Evolutionary conservation across 202 grass and related monocot genomes (phyloP).

Genomic region (Digitaria exilis): DNA sequence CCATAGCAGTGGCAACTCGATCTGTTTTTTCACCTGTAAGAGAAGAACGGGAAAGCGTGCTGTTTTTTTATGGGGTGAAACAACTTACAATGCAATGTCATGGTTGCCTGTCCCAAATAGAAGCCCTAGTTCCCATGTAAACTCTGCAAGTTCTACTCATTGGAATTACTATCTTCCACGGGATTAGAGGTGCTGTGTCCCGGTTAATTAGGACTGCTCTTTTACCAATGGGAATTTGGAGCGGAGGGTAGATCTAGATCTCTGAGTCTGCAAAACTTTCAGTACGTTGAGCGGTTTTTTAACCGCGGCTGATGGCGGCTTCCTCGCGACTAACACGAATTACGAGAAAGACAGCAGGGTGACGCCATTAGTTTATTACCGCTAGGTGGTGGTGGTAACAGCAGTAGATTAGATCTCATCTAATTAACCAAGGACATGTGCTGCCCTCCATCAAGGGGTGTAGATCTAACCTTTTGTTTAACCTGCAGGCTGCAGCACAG

Average conservation of each 20-base stretch:
- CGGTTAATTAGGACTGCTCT: conserved; percentile 62
- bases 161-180: conserved; percentile 58
- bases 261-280: conserved; percentile 50
- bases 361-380: conserved; percentile 37
- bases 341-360: conserved; percentile 49
- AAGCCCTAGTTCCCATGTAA: conserved; percentile 68
- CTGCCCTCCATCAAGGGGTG: conserved; percentile 40
- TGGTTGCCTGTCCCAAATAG: conserved; percentile 47
- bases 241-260: conserved; percentile 78
- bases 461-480: conserved; percentile 59
- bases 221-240: conserved; percentile 71
- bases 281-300: conserved; percentile 37
- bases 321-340: conserved; percentile 50
- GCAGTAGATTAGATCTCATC: conserved; percentile 62
- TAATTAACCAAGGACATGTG: conserved; percentile 61
- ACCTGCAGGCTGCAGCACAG: conserved; percentile 33
- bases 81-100: conserved; percentile 44
- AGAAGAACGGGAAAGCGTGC: conserved; percentile 34
- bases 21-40: conserved; percentile 5
- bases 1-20: background rate
- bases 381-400: conserved; percentile 35
- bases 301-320: conserved; percentile 57
- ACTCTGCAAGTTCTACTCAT: conserved; percentile 54
- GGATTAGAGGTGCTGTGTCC: conserved; percentile 51
- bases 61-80: conserved; percentile 35